These are phyloP conservation scores for Fomitopsis betulina DNA, from an alignment of 1,284 basidiomycete species.

Conservation along the genomic window DNA sequence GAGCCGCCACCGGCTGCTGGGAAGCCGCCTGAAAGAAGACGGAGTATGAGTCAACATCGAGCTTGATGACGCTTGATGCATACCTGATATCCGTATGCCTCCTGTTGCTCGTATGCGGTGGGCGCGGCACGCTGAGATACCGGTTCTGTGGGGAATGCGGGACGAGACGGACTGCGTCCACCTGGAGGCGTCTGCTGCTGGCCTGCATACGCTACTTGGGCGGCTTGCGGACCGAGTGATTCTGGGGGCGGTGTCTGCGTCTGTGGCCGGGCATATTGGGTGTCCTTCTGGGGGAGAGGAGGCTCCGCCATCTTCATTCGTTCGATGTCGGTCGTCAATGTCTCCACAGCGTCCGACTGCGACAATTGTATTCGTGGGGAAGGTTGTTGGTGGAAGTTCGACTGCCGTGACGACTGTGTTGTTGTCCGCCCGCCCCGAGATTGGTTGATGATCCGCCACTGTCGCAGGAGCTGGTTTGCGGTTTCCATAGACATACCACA, in stretches of 20 bases:
- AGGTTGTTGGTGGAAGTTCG: conserved; percentile 20
- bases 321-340: conserved; percentile 39
- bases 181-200: conserved; percentile 16
- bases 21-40: conserved; percentile 5
- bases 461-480: conserved; percentile 89
- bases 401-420: conserved; percentile 17
- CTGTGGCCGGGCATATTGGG: conserved; percentile 19
- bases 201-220: conserved; percentile 18
- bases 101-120: conserved; percentile 20
- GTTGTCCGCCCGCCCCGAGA: conserved; percentile 24
- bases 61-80: neutral
- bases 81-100: conserved; percentile 24
- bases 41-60: neutral
- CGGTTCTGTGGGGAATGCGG: conserved; percentile 25
- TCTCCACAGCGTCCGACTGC: conserved; percentile 20
- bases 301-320: conserved; percentile 43
- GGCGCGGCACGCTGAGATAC: conserved; percentile 15
- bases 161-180: conserved; percentile 17
- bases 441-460: conserved; percentile 84
- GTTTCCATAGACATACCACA: conserved; percentile 99
- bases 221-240: conserved; percentile 10
- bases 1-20: conserved; percentile 20
- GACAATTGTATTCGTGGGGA: conserved; percentile 10
- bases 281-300: conserved; percentile 22
- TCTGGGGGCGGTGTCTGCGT: conserved; percentile 14